These are phyloP conservation scores for Rhodamnia argentea DNA, from an alignment of 345 rosid genomes.

Conservation along the genomic window DNA sequence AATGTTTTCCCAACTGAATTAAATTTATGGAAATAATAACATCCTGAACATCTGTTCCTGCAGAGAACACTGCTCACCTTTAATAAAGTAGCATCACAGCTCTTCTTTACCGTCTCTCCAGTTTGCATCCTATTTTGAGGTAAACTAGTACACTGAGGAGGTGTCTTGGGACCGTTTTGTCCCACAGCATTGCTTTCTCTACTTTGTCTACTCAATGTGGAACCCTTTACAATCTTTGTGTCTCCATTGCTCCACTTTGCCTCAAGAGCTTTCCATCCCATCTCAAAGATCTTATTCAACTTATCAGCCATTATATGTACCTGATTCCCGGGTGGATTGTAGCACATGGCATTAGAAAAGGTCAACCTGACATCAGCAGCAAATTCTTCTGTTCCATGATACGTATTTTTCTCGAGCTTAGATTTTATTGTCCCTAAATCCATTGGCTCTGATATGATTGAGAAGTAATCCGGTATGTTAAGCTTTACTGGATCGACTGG, in stretches of 20 bases:
- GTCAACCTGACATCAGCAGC: slow-evolving; percentile 73
- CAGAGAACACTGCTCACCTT: slow-evolving; percentile 18
- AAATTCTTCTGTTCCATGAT: slow-evolving; percentile 46
- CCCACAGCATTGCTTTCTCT: slow-evolving; percentile 17
- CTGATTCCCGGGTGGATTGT: slow-evolving; percentile 54
- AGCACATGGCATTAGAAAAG: slow-evolving; percentile 69
- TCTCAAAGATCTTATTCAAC: slow-evolving; percentile 40
- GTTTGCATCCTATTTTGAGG: slow-evolving; percentile 19
- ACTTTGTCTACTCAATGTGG: slow-evolving; percentile 3
- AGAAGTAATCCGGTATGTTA: slow-evolving; percentile 75
- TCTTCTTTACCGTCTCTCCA: slow-evolving; percentile 13
- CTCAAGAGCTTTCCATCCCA: slow-evolving; percentile 49
- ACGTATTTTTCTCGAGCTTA: slow-evolving; percentile 37
- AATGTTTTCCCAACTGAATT: not conserved
- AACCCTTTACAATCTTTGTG: slow-evolving; percentile 6
- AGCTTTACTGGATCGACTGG: slow-evolving; percentile 74
- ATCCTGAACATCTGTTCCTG: not conserved
- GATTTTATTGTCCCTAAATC: slow-evolving; percentile 74
- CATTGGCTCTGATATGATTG: slow-evolving; percentile 64
- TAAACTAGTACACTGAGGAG: slow-evolving; percentile 11
- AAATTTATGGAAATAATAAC: not conserved
- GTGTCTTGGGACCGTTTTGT: slow-evolving; percentile 23
- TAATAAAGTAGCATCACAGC: slow-evolving; percentile 9
- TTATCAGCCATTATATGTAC: slow-evolving; percentile 47
- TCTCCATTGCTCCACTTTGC: slow-evolving; percentile 26